Percentiles rank a stretch among this genome's conserved stretches.
Evolutionary conservation across 257 asterid species (phyloP).

Genomic region (Solanum etuberosum): DNA sequence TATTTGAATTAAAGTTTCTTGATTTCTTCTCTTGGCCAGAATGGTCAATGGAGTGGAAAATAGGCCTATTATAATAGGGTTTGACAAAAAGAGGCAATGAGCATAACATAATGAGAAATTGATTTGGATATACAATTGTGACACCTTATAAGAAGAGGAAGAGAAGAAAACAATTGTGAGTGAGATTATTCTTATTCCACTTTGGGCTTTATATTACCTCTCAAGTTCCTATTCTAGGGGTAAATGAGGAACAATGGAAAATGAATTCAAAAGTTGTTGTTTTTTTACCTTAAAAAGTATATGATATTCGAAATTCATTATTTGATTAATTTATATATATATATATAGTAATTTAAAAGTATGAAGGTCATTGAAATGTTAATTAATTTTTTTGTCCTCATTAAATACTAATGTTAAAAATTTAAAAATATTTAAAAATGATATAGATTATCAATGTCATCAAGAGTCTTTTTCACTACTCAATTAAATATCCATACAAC

Average conservation of each 20-base stretch:
- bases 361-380: background rate
- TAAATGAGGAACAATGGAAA: background rate
- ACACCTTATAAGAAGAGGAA: background rate
- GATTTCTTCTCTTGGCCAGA: background rate
- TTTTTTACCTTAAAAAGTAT: background rate
- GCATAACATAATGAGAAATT: background rate
- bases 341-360: background rate
- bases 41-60: slow-evolving; percentile 58
- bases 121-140: background rate
- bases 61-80: slow-evolving; percentile 21
- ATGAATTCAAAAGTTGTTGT: background rate
- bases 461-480: background rate
- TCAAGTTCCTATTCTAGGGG: background rate
- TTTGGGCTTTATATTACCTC: background rate
- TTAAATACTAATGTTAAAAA: background rate
- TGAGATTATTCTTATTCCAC: background rate
- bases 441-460: too few relatives aligned
- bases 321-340: too few relatives aligned
- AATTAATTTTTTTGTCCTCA: too few relatives aligned
- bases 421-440: too few relatives aligned
- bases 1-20: background rate
- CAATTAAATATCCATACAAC: background rate
- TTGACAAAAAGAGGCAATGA: background rate
- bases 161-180: background rate
- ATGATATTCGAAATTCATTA: background rate